Evolutionary conservation across 352 stramenopile genomes (phyloP), one percentile per base, ranked within the genome.

Genomic region (Globisporangium barbulae): DNA sequence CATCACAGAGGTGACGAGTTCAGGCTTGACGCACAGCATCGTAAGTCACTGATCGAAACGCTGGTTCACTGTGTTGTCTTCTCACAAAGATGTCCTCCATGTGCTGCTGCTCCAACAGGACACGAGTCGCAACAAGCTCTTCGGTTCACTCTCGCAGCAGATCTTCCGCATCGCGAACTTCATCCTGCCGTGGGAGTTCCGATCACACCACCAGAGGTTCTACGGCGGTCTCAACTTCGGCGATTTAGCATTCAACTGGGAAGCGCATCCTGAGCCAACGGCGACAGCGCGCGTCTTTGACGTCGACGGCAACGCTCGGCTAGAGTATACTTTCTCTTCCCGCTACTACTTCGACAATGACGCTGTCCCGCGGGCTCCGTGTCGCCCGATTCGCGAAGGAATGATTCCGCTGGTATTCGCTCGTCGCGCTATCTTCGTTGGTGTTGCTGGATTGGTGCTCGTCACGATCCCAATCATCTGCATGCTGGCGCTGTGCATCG

Each of bases 21-120:
- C 84, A 10, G 93, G 93, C n/a, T 84, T 98, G 84, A 98, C 92
- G 2, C 92, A 98, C 65, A 96, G 89, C 30, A n/a, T 55, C 31
- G 44, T 69, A 39, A 21, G 45, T 35, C 39, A 28, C 15, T 35
- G 22, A 21, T 50, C 19, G 13, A 45, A 45, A 5, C 13, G 12
- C n/a, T n/a, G 31, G 2, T 44, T 6, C 15, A 12, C 10, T 19
- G 47, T 19, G 35, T 39, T 39, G 35, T 39, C 25, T 28, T 28
- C 25, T 52, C 3, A 8, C 9, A 39, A 5, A 52, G 19, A 21
- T 17, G 13, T 10, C 6, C 22, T 9, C 30, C 44, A 28, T 37
- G 9, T 45, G 19, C 41, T 52, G 19, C 28, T 21, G n/a, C 10
- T 64, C 2, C 21, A 76, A 75, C 88, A 94, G 80, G 66, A 88